These are phyloP conservation scores for Aspergillus heteromorphus DNA, from an alignment of 495 filamentous ascomycete species.

Conservation along the genomic window DNA sequence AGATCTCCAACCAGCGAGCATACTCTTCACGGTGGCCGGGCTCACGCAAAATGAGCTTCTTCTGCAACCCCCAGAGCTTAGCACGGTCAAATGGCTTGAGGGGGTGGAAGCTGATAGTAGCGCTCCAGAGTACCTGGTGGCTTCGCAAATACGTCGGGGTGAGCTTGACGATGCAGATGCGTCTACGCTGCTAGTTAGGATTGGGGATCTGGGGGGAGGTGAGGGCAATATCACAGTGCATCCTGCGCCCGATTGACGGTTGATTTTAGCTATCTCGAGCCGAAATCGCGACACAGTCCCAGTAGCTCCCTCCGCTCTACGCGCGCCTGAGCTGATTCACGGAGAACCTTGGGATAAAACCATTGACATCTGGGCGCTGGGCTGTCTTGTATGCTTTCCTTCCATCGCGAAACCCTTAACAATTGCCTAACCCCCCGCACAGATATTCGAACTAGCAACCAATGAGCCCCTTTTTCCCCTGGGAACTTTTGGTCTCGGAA, in stretches of 20 bases:
- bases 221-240: neutral
- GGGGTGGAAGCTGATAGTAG: constrained; percentile 14
- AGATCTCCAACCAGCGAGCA: constrained; percentile 15
- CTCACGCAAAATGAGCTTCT: too few relatives aligned
- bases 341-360: constrained; percentile 9
- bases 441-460: constrained; percentile 24
- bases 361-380: constrained; percentile 19
- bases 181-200: constrained; percentile 15
- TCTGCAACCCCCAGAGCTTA: constrained; percentile 14
- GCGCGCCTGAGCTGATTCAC: constrained; percentile 19
- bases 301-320: constrained; percentile 13
- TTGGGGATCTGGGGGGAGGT: constrained; percentile 23
- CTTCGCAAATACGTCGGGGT: constrained; percentile 13
- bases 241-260: too few relatives aligned
- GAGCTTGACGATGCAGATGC: constrained; percentile 10
- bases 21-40: too few relatives aligned
- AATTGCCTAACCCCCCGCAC: neutral
- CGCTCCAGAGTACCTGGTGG: constrained; percentile 16
- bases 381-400: constrained; percentile 16
- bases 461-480: constrained; percentile 22
- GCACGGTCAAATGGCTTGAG: constrained; percentile 16
- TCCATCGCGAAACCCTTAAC: neutral
- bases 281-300: constrained; percentile 6
- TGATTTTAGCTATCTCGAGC: neutral
- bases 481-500: constrained; percentile 9